Conservation (phyloP, 306 rosid genomes). For the Prosopis cineraria region DNA sequence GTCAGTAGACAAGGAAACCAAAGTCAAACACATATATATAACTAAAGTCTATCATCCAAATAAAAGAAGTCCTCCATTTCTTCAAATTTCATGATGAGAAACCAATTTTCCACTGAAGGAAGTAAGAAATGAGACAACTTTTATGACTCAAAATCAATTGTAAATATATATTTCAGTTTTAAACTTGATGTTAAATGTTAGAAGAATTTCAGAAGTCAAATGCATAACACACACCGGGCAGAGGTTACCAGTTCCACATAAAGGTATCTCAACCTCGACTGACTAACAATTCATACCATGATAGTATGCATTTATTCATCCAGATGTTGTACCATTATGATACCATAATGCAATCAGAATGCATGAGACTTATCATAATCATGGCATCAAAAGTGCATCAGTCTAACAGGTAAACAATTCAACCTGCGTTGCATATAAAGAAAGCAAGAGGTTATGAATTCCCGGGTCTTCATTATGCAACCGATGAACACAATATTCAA, state of each 20-base stretch:
- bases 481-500: conserved; percentile 89
- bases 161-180: conserved; percentile 11
- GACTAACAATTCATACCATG: conserved; percentile 9
- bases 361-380: conserved; percentile 3
- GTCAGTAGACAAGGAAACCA: conserved; percentile 37
- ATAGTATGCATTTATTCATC: conserved; percentile 7
- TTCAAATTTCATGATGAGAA: conserved; percentile 11
- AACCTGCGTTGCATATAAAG: conserved; percentile 96
- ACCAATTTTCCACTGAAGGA: conserved; percentile 16
- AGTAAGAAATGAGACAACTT: conserved; percentile 18
- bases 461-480: conserved; percentile 98
- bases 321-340: not conserved
- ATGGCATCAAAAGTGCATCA: conserved; percentile 27
- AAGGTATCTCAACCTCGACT: conserved; percentile 12
- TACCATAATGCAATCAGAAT: conserved; percentile 24
- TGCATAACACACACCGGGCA: not conserved
- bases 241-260: conserved; percentile 12
- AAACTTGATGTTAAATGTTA: not conserved
- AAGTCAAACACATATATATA: conserved; percentile 3
- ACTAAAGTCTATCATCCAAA: not conserved
- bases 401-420: conserved; percentile 35
- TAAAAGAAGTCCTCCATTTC: conserved; percentile 4
- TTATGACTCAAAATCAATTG: conserved; percentile 29
- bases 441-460: conserved; percentile 91
- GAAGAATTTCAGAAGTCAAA: not conserved